Evolutionary conservation across 2,329 filamentous ascomycete genomes (phyloP), one percentile per base, ranked within the genome.

Genomic region (Penicillium crustosum): DNA sequence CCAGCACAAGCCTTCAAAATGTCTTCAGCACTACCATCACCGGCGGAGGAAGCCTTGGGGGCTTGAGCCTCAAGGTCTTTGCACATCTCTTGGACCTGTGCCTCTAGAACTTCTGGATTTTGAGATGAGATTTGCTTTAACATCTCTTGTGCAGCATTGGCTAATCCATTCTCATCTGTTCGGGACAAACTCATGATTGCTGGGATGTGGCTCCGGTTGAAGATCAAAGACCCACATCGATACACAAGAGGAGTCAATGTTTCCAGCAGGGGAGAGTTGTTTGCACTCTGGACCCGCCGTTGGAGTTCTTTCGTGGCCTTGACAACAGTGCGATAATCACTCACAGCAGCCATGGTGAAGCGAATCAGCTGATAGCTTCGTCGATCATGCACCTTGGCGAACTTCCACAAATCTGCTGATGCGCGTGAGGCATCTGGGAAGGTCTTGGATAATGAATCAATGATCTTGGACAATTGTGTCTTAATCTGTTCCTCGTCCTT

Each of bases 1-100:
- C 90, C 91, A 10, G 93, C 90, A 72, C 94, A 97, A 3, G 95
- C 93, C 72, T 96, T 97, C 58, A 99, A 81, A 2, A 93, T 93
- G 68, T 97, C 91, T 13, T 94, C 90, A n/a, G 90, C 88, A 3
- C 85, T 82, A 1, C 85, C 75, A 53, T 93, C 89, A 61, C 93
- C 93, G 2, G 82, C 71, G 52, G 84, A 85, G 19, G 81, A 85
- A 21, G 84, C 81, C 4, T 85, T 87, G 0, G 94, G 94, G 1
- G 90, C 89, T 68, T 93, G 88, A 27, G 90, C 85, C 63, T 92
- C 86, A 19, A 99, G 83, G 58, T 92, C 88, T 70, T 90, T 91
- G 77, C 93, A 96, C 47, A 99, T 84, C 61, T 96, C 92, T 60
- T 91, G 90, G 6, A 97, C 89, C 65, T 97, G 93, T 2, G 91